A percentile compares a stretch with the other conserved stretches of the same genome.
Conservation (phyloP, 768 basidiomycete species). For the Clathrus columnatus region DNA sequence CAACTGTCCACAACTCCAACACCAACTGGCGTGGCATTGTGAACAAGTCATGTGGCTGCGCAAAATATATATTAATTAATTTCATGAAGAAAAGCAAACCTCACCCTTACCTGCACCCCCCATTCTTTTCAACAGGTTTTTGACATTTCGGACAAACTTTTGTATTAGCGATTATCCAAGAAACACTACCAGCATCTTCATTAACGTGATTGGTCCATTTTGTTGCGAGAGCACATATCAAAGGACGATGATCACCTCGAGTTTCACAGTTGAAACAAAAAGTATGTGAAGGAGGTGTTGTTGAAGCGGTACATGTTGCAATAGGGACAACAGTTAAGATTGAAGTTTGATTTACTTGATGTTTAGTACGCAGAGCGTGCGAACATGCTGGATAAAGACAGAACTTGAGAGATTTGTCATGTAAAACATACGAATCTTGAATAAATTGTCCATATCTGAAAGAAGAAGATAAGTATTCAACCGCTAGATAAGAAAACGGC, state of each 20-base stretch:
- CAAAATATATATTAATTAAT: conserved; percentile 1
- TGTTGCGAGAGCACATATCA: conserved; percentile 11
- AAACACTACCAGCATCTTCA: conserved; percentile 13
- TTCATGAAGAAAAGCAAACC: background rate
- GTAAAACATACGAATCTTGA: conserved; percentile 11
- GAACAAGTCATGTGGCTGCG: conserved; percentile 11
- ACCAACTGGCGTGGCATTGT: conserved; percentile 14
- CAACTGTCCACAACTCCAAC: conserved; percentile 15
- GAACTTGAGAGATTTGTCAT: conserved; percentile 9
- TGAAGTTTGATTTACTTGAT: conserved; percentile 1
- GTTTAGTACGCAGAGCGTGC: conserved; percentile 9
- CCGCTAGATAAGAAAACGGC: background rate
- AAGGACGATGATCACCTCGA: conserved; percentile 10
- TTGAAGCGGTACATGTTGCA: conserved; percentile 2
- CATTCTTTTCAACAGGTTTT: conserved; percentile 14
- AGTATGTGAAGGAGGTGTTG: too few relatives aligned
- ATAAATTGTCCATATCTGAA: conserved; percentile 13
- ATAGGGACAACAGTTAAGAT: conserved; percentile 12
- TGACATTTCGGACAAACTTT: conserved; percentile 13
- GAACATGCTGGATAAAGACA: conserved; percentile 12
- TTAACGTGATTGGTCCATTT: conserved; percentile 12
- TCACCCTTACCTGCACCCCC: conserved; percentile 16
- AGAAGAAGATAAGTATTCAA: background rate
- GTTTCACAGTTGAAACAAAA: conserved; percentile 14
- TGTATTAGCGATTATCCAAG: conserved; percentile 16